Evolutionary conservation across 495 filamentous ascomycete genomes (phyloP).

Genomic region (Monascus purpureus): DNA sequence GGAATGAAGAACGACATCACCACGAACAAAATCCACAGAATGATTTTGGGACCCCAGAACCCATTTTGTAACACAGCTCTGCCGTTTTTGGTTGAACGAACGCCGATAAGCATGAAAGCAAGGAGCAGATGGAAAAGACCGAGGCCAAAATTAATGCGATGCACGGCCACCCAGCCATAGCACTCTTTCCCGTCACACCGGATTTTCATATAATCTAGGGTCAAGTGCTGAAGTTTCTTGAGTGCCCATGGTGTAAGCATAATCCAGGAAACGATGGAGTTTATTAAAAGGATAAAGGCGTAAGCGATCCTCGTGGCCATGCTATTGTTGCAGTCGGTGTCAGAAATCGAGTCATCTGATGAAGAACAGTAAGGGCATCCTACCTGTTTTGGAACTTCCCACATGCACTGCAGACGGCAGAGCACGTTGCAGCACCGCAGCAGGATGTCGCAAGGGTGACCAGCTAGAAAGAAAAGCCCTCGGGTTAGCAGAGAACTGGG

Average conservation of each 20-base stretch:
- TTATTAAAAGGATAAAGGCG: constrained; percentile 86
- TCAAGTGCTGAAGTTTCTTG: constrained; percentile 82
- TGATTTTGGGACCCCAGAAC: constrained; percentile 78
- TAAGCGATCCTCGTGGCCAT: constrained; percentile 97
- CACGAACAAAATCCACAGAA: constrained; percentile 75
- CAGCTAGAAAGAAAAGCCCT: constrained; percentile 37
- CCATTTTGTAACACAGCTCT: constrained; percentile 88
- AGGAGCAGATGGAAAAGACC: constrained; percentile 85
- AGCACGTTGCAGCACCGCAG: constrained; percentile 91
- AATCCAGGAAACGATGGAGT: constrained; percentile 94
- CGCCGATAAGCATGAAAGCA: constrained; percentile 71
- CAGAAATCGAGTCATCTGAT: too few species aligned
- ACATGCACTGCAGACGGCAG: constrained; percentile 83
- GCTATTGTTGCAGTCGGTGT: constrained; percentile 26
- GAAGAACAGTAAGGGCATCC: too few species aligned
- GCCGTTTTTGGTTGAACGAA: constrained; percentile 72
- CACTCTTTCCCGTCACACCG: constrained; percentile 82
- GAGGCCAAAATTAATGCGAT: constrained; percentile 94
- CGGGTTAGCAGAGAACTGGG: neutral
- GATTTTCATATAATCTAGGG: constrained; percentile 89
- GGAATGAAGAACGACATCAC: constrained; percentile 92
- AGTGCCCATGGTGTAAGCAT: constrained; percentile 99
- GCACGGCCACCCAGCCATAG: constrained; percentile 89
- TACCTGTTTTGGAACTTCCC: constrained; percentile 96
- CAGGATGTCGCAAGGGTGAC: constrained; percentile 68